Evolutionary conservation across 345 rosid genomes (phyloP).

Genomic region (Populus pruinosa): DNA sequence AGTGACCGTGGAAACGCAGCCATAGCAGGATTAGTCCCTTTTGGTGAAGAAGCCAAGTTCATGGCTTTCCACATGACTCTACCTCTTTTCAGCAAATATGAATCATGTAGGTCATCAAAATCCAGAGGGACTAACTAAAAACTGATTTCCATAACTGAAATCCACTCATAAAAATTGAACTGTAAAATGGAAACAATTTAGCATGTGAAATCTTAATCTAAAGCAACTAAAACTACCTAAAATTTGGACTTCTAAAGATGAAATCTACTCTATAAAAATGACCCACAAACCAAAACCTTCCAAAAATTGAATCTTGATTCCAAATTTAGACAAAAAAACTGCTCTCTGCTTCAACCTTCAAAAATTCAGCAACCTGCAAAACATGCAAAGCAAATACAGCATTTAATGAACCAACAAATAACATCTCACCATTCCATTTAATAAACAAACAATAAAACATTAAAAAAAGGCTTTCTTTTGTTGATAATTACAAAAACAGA

Average conservation of each 20-base stretch:
- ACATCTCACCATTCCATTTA: neutral
- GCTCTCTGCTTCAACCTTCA: conserved; percentile 1
- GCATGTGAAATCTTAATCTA: neutral
- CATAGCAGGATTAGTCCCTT: conserved; percentile 27
- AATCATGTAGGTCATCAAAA: neutral
- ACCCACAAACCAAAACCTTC: neutral
- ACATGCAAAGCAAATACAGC: neutral
- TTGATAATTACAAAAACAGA: neutral
- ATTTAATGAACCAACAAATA: neutral
- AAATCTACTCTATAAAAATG: neutral
- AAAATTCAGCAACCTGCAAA: neutral
- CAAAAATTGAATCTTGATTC: neutral
- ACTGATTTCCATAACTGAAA: neutral
- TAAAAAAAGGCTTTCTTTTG: neutral
- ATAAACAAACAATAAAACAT: neutral
- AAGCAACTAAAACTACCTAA: neutral
- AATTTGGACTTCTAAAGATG: neutral
- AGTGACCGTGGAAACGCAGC: conserved; percentile 53
- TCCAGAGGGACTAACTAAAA: neutral
- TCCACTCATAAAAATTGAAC: neutral
- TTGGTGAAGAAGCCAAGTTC: conserved; percentile 50
- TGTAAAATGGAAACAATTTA: neutral
- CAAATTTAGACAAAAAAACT: neutral
- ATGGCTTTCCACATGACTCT: conserved; percentile 31
- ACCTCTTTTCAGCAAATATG: neutral